phyloP scores from a whole-genome alignment of 345 rosid species.

The Salix caprea region DNA sequence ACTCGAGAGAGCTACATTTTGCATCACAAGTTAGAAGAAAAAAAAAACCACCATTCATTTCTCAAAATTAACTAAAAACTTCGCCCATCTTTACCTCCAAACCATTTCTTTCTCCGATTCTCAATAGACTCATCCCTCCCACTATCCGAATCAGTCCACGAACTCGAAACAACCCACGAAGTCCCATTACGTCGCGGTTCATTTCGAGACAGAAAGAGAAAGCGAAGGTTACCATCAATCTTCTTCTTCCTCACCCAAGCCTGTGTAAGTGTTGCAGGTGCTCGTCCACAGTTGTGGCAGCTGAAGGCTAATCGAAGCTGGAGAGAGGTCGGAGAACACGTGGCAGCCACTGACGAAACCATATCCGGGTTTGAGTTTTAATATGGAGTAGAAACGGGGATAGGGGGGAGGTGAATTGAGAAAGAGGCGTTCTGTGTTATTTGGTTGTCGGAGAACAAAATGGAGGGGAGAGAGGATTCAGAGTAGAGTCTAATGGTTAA shows the following conservation, averaged over 20 bases:
- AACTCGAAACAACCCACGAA: conserved; percentile 36
- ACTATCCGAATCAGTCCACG: conserved; percentile 55
- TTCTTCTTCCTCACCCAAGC: conserved; percentile 34
- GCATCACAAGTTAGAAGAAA: not conserved
- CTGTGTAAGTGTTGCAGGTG: conserved; percentile 24
- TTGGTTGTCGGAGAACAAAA: no score
- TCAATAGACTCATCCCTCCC: conserved; percentile 31
- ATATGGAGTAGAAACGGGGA: not conserved
- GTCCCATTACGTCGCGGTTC: conserved; percentile 20
- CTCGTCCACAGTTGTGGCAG: conserved; percentile 14
- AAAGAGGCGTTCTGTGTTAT: not conserved
- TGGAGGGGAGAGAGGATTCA: no score
- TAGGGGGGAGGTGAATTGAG: not conserved
- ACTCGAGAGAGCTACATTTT: not conserved
- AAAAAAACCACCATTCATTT: not conserved
- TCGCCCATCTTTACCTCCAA: not conserved
- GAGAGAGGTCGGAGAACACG: conserved; percentile 66
- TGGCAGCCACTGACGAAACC: conserved; percentile 33
- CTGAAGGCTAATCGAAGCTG: conserved; percentile 77
- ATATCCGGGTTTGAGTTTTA: not conserved
- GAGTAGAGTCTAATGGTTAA: no score
- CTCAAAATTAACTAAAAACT: not conserved
- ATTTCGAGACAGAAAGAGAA: conserved; percentile 26
- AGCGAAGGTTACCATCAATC: conserved; percentile 22
- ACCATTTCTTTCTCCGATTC: conserved; percentile 43